Base-by-base conservation (phyloP, 495 filamentous ascomycete genomes). In the Aspergillus leporis region DNA sequence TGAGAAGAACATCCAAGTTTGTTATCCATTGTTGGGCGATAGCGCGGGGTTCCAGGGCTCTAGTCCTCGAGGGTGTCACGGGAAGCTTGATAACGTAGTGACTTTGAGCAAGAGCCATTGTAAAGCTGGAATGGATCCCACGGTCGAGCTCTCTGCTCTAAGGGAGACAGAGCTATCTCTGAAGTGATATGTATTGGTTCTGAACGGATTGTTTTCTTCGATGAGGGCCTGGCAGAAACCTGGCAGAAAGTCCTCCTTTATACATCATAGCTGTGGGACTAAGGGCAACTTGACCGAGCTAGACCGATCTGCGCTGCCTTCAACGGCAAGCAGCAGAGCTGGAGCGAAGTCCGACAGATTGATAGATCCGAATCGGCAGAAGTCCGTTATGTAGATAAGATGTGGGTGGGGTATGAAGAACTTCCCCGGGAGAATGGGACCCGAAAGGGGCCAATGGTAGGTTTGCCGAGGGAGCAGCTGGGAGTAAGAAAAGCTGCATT, bases 11-110 rank as follows among this genome's bases (percentile, higher is more conserved):
- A 41, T 72, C 58, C 3, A 77, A 53, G 13, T 56, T 58, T n/a
- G 66, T 66, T 46, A 77, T 59, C 74, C 74, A 77, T 71, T 70
- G 63, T 40, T 74, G 70, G n/a, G 70, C 64, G 30, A 75, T 66
- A 9, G 58, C 49, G 19, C 63, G 61, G 0, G 70, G 60, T 2
- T 77, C 67, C 16, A 62, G 23, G 40, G 62, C 32, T 9, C 56
- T 55, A 28, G 64, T 36, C 21, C 41, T 50, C 7, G 48, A 22
- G 9, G 69, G 56, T 14, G 71, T 70, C 13, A 56, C 48, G 3
- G 73, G 73, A 9, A 76, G 71, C 45, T 70, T 61, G 31, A 76
- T 65, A 5, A 74, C 61, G 51, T 76, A 73, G 23, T 64, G 63
- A 25, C 65, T 67, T 52, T 62, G 52, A 22, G 56, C 46, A 3